Base-by-base conservation (phyloP, 1,284 basidiomycete species). In the Nidula niveotomentosa region DNA sequence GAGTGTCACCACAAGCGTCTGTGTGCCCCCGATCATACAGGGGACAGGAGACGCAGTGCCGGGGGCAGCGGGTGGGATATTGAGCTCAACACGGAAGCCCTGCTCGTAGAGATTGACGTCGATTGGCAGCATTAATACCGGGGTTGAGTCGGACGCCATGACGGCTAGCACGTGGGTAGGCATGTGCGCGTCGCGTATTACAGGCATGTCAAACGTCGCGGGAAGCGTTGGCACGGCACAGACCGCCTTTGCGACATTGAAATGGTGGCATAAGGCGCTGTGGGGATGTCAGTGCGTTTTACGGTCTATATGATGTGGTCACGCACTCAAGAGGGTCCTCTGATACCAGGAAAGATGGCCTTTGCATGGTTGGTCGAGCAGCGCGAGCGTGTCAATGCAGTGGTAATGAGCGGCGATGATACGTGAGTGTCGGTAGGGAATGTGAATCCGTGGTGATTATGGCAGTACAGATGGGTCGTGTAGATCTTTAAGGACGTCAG, bases 141-240 rank as follows among this genome's bases (percentile, higher is more conserved):
- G 67, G 48, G 69, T 63, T 45, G 65, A 65, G 43, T 68, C 65
- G 41, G 69, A 65, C 23, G 66, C 48, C 43, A 68, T 67, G 56
- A 77, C 69, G n/a, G 79, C 79, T 43, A 84, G 71, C 52, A 78
- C 65, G 58, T 84, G 83, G 8, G 79, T 80, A 17, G 81, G 81
- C 55, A 71, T 64, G 45, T 70, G 71, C 8, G 73, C 70, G 49
- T 76, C 71, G 51, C 69, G 71, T 13, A 71, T 55, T 53, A 81
- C 61, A 37, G 67, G 67, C 64, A 82, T 70, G 56, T 76, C 71
- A 56, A 81, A 66, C 72, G 12, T 71, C 54, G 76, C 2, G 77
- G 63, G 7, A 68, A 58, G 48, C 55, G 57, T 37, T 66, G 65
- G 6, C 66, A 8, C 59, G 12, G 62, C 56, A 35, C 65, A 59